A percentile compares a stretch with the other conserved stretches of the same genome.
Evolutionary conservation across 345 rosid species (phyloP).

Genomic region (Aegle marmelos): DNA sequence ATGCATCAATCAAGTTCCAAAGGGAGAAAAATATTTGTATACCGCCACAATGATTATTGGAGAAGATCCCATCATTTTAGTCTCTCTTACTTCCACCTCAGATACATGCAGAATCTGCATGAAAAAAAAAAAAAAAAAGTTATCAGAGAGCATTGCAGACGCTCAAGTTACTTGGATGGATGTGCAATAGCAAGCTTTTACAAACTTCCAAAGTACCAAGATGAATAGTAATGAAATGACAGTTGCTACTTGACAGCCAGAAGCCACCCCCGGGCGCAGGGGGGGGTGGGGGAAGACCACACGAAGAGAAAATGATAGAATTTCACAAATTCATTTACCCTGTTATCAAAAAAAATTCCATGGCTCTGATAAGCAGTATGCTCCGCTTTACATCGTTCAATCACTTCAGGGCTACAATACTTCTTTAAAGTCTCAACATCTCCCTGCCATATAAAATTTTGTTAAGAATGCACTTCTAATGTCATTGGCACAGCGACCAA

Average conservation of each 20-base stretch:
- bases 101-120: constrained; percentile 85
- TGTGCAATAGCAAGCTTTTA: not conserved
- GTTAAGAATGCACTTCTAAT: not conserved
- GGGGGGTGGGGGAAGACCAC: no score
- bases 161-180: not conserved
- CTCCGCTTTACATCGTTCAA: constrained; percentile 77
- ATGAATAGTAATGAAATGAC: not conserved
- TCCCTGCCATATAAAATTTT: constrained; percentile 43
- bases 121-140: no score
- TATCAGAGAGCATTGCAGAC: not conserved
- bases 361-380: constrained; percentile 60
- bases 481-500: not conserved
- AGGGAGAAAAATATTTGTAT: constrained; percentile 11
- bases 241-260: not conserved
- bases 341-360: constrained; percentile 75
- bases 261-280: no score
- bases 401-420: constrained; percentile 76
- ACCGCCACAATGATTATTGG: constrained; percentile 78
- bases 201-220: not conserved
- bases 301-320: not conserved
- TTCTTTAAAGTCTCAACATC: constrained; percentile 71
- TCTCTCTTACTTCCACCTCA: constrained; percentile 80
- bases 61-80: constrained; percentile 87
- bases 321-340: constrained; percentile 37
- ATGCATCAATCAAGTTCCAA: not conserved